Conservation (phyloP, 208 protist species). For the Wallacemonas sp. region DNA sequence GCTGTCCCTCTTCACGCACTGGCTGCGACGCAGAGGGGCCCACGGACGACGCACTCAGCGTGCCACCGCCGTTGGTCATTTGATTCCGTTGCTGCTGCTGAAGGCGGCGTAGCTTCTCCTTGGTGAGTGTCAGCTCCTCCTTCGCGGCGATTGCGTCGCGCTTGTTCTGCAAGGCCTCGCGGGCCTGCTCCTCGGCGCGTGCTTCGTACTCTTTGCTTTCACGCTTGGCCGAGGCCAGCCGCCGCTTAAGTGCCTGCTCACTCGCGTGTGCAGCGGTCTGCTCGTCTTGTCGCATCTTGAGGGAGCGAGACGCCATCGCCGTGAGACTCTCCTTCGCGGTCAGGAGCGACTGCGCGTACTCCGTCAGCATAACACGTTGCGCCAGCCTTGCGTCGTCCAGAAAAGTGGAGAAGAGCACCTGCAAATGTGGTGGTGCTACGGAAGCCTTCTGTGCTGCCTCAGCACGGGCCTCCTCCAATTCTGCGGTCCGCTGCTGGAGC, state of each 20-base stretch:
- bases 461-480: background rate
- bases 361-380: constrained; percentile 6
- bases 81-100: constrained; percentile 24
- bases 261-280: background rate
- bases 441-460: background rate
- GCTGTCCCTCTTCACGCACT: constrained; percentile 10
- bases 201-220: constrained; percentile 8
- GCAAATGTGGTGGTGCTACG: background rate
- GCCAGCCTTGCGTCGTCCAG: constrained; percentile 5
- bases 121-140: constrained; percentile 6
- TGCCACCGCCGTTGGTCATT: background rate
- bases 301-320: constrained; percentile 5
- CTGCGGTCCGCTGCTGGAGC: background rate
- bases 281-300: constrained; percentile 3
- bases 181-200: constrained; percentile 10
- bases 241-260: constrained; percentile 10
- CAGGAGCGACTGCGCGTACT: background rate
- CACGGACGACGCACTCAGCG: background rate
- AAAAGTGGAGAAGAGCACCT: background rate
- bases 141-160: constrained; percentile 13
- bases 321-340: constrained; percentile 7
- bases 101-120: constrained; percentile 18
- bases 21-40: background rate
- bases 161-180: constrained; percentile 20
- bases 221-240: constrained; percentile 3